These are phyloP conservation scores for Trichoderma sp. DNA, from an alignment of 2,329 filamentous ascomycete genomes.

Conservation along the genomic window DNA sequence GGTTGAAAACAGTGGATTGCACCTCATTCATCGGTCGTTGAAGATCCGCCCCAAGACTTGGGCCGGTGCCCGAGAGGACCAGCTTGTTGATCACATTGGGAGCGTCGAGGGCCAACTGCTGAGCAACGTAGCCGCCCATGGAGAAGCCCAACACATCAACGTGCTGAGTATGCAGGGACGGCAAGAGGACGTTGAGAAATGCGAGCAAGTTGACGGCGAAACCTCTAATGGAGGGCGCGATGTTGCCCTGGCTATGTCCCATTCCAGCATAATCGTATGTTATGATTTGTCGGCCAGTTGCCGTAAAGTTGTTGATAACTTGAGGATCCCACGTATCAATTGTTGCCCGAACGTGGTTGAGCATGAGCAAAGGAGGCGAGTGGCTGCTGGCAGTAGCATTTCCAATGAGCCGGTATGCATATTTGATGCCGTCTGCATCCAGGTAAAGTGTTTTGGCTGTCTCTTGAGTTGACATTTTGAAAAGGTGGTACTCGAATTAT, in stretches of 20 bases:
- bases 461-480: conserved; percentile 37
- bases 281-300: conserved; percentile 45
- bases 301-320: conserved; percentile 50
- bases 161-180: conserved; percentile 8
- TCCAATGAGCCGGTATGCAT: conserved; percentile 40
- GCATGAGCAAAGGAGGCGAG: conserved; percentile 35
- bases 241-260: not conserved
- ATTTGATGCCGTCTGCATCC: conserved; percentile 35
- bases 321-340: conserved; percentile 46
- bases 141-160: conserved; percentile 53
- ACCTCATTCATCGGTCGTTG: conserved; percentile 29
- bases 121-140: conserved; percentile 51
- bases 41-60: conserved; percentile 42
- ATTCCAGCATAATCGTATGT: conserved; percentile 32
- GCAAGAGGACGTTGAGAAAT: conserved; percentile 2
- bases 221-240: not conserved
- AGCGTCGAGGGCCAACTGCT: conserved; percentile 46
- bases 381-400: conserved; percentile 32
- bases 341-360: conserved; percentile 9
- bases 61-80: conserved; percentile 47
- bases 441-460: conserved; percentile 35
- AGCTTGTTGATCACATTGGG: conserved; percentile 43
- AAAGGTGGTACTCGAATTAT: not conserved
- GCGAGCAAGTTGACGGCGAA: conserved; percentile 10
- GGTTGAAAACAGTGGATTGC: conserved; percentile 6